These are phyloP conservation scores for Halteria grandinella DNA, from an alignment of 73 alveolate genomes.

Conservation along the genomic window DNA sequence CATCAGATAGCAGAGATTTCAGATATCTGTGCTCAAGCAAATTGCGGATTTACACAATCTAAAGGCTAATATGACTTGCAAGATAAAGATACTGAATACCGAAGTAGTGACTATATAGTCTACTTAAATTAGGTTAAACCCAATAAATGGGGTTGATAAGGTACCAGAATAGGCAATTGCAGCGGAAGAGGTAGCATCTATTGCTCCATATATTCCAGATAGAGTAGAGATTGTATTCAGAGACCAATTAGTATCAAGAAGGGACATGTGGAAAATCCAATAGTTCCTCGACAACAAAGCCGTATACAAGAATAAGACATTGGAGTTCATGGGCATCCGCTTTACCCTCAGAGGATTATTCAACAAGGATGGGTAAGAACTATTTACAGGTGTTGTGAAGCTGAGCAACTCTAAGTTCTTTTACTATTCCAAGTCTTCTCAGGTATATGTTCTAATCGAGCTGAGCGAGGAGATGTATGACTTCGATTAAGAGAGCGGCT, in stretches of 20 bases:
- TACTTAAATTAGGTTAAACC: background rate
- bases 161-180: background rate
- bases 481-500: constrained; percentile 60
- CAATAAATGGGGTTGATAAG: no score
- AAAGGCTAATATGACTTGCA: constrained; percentile 26
- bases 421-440: constrained; percentile 34
- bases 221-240: constrained; percentile 37
- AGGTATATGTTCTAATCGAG: constrained; percentile 48
- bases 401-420: constrained; percentile 31
- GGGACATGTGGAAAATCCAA: constrained; percentile 46
- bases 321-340: constrained; percentile 40
- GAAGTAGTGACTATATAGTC: background rate
- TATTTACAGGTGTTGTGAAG: constrained; percentile 31
- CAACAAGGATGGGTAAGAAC: constrained; percentile 25
- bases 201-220: constrained; percentile 27
- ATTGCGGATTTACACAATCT: constrained; percentile 12
- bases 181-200: background rate
- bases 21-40: constrained; percentile 12
- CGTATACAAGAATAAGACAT: constrained; percentile 1
- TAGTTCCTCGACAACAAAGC: constrained; percentile 12
- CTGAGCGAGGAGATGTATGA: constrained; percentile 59
- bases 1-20: background rate
- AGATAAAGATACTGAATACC: constrained; percentile 8
- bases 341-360: constrained; percentile 35
- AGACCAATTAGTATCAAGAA: constrained; percentile 45